Evolutionary conservation across 2,329 filamentous ascomycete species (phyloP), one percentile per base, ranked within the genome.

Genomic region (Pseudogymnoascus destructans): DNA sequence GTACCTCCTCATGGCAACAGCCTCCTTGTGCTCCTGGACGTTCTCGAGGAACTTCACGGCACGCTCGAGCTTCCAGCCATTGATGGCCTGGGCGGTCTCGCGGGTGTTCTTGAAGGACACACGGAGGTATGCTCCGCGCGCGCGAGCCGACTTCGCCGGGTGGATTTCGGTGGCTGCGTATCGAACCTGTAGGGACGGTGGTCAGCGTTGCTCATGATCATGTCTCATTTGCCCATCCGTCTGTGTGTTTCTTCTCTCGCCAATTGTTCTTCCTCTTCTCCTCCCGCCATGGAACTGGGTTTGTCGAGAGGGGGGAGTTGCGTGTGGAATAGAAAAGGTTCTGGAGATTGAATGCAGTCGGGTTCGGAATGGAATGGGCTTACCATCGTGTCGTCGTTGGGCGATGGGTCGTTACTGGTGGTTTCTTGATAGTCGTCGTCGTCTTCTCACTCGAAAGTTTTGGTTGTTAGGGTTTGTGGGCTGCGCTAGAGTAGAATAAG

Each of bases 21-120:
- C 92, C 85, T 98, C 93, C 78, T 86, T 89, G 82, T 98, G 89
- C 78, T 86, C 87, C 78, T 89, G 84, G 71, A 98, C 93, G 77
- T 98, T 97, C 82, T 95, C 89, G 74, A 98, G 89, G 86, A 95
- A 98, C 74, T 85, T 85, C 69, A 96, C 79, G 72, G 93, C 93
- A 73, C 93, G 91, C 79, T 89, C 82, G 73, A 97, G 76, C 60
- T 66, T 66, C 65, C 65, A 66, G 79, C 92, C 92, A 79, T 93
- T 97, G 85, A 98, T 95, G 72, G 91, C 91, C 82, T 97, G 93
- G 66, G 95, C 93, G 68, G 92, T 96, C 83, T 98, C 95, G 74
- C 93, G 90, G 75, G 93, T 98, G 86, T 98, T 98, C 87, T 98
- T 98, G 89, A 96, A 98, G 70, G 89, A 95, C 71, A 97, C 92